Evolutionary conservation across 257 asterid species (phyloP), one percentile per base, ranked within the genome.

Genomic region (Schizonepeta tenuifolia): DNA sequence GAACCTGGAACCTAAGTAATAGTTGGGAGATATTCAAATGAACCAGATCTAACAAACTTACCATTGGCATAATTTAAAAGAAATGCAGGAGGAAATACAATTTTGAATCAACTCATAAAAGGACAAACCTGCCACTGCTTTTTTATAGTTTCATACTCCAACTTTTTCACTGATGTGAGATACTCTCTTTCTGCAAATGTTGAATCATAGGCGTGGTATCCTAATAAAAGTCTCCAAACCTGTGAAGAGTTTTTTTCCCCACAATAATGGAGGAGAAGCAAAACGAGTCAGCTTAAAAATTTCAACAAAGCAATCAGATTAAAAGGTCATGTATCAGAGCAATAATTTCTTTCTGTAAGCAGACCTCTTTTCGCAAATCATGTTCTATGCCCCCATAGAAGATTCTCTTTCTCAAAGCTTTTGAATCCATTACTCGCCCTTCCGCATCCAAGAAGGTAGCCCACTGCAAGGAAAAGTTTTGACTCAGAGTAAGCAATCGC

Each of bases 351-450:
- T 47, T 65, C 65, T 70, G 49, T 47, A 68, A 35, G 50, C 82
- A 57, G 40, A 95, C 99, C 95, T 90, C 96, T 60, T 84, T 85
- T 77, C 98, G 85, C 83, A 86, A 70, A 86, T 80, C 70, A 59
- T 84, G 92, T 71, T 95, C 98, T 67, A 90, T 83, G 38, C 98
- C 97, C 26, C 98, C 99, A 67, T 92, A 95, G 81, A 92, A 95
- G 80, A 92, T 87, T 84, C 98, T 79, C 78, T 85, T 88, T 78
- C 82, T 84, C 69, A 92, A 81, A 12, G 96, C 86, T 55, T 87
- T 74, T 24, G 96, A 64, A 75, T 95, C 96, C 83, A 43, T 60
- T 14, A 92, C 87, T 63, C 92, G 85, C 43, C 99, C 99, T 85
- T 95, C 98, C 65, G 86, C 86, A 83, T 95, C 99, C 89, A 92